Percentiles rank a stretch among this genome's conserved stretches.
Evolutionary conservation across 2,329 filamentous ascomycete species (phyloP).

Genomic region (Ascochyta clinopodiicola): DNA sequence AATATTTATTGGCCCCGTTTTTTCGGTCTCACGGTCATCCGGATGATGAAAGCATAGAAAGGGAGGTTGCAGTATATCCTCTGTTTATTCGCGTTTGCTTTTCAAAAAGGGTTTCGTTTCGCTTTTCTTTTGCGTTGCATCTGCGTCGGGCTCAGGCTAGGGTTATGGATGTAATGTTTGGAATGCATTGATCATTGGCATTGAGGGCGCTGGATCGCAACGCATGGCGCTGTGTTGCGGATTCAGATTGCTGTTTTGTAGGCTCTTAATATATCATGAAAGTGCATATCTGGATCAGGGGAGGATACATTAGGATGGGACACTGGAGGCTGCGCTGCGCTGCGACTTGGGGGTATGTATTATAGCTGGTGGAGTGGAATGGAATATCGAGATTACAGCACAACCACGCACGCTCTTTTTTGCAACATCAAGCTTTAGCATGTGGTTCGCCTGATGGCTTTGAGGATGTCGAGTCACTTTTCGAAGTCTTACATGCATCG

Average conservation of each 20-base stretch:
- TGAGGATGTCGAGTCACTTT: background rate
- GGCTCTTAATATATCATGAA: conserved; percentile 1
- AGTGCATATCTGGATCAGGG: background rate
- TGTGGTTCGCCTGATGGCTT: no score
- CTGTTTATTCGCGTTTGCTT: conserved; percentile 10
- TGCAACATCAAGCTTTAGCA: no score
- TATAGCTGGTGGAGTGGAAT: conserved; percentile 3
- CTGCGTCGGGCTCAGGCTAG: background rate
- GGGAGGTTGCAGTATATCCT: conserved; percentile 16
- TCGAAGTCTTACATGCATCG: background rate
- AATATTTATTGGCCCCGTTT: background rate
- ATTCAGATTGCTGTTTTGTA: background rate
- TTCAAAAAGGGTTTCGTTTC: background rate
- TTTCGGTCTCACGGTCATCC: conserved; percentile 3
- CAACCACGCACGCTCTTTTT: background rate
- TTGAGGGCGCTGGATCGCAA: conserved; percentile 7
- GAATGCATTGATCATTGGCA: conserved; percentile 8
- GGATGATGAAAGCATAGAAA: conserved; percentile 13
- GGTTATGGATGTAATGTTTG: conserved; percentile 11
- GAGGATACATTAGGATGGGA: background rate
- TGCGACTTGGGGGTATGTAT: conserved; percentile 1
- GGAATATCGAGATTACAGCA: background rate
- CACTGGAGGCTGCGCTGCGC: background rate
- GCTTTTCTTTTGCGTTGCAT: background rate
- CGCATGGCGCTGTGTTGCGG: conserved; percentile 11